Evolutionary conservation across 176 grass and related monocot species (phyloP).

Genomic region (Bromus sterilis): DNA sequence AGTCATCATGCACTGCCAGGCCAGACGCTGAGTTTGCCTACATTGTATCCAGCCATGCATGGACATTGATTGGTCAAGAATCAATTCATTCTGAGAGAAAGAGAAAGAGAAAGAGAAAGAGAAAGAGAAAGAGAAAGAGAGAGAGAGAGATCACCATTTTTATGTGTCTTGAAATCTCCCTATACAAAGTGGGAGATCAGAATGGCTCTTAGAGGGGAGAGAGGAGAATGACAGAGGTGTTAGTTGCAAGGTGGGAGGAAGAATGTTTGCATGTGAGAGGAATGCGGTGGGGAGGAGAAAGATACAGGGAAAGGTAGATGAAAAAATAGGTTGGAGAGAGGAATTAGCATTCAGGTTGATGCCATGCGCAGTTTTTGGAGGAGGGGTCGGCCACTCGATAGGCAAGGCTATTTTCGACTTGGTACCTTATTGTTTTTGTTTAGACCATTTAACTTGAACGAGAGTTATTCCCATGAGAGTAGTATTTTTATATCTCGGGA

Average conservation of each 20-base stretch:
- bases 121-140: no score
- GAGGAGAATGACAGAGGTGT: background rate
- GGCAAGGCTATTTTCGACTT: constrained; percentile 10
- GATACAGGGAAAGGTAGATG: background rate
- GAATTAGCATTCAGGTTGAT: background rate
- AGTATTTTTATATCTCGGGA: no score
- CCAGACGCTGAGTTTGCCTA: constrained; percentile 70
- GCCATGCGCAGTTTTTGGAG: constrained; percentile 1
- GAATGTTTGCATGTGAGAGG: background rate
- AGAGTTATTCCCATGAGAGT: background rate
- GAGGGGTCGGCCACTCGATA: background rate
- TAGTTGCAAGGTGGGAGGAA: constrained; percentile 12
- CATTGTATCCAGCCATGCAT: background rate
- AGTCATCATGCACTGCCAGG: constrained; percentile 58
- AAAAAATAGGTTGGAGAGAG: background rate
- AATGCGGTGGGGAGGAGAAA: constrained; percentile 4
- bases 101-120: background rate
- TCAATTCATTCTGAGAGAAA: background rate
- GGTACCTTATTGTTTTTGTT: background rate
- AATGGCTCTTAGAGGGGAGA: background rate
- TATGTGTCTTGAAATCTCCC: background rate
- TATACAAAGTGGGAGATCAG: background rate
- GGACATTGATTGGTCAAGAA: background rate
- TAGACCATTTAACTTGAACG: background rate
- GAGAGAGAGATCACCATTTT: constrained; percentile 21